phyloP scores from a whole-genome alignment of 2,329 filamentous ascomycete genomes.

The Akanthomyces uredinophilus region DNA sequence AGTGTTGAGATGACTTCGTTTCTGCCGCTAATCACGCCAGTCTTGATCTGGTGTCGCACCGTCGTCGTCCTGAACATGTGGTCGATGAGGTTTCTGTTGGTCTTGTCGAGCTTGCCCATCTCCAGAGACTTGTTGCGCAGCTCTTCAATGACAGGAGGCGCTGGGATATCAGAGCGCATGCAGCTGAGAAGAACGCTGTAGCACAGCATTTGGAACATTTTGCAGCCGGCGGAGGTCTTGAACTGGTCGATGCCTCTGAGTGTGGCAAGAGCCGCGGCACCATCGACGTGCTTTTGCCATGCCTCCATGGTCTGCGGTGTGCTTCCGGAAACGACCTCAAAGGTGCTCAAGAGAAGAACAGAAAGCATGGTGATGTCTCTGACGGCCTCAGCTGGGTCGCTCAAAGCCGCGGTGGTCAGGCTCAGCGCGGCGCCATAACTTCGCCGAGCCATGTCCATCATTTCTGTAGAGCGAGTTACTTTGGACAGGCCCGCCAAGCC shows the following conservation, averaged over 20 bases:
- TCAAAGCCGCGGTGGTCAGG: slow-evolving; percentile 46
- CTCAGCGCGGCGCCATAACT: slow-evolving; percentile 47
- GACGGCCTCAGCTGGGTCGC: slow-evolving; percentile 36
- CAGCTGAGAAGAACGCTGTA: slow-evolving; percentile 48
- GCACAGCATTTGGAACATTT: slow-evolving; percentile 51
- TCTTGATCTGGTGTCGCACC: slow-evolving; percentile 42
- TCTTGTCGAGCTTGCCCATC: slow-evolving; percentile 31
- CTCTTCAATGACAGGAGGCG: slow-evolving; percentile 43
- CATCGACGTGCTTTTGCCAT: slow-evolving; percentile 50
- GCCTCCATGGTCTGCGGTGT: slow-evolving; percentile 42
- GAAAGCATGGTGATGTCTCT: slow-evolving; percentile 49
- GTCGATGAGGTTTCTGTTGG: slow-evolving; percentile 38
- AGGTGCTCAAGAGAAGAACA: slow-evolving; percentile 51
- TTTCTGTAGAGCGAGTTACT: slow-evolving; percentile 35
- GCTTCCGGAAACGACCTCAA: slow-evolving; percentile 47
- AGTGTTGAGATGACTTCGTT: slow-evolving; percentile 33
- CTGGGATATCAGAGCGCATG: slow-evolving; percentile 42
- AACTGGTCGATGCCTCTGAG: slow-evolving; percentile 46
- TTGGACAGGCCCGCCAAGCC: slow-evolving; percentile 48
- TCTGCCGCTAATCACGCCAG: slow-evolving; percentile 30
- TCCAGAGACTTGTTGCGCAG: slow-evolving; percentile 39
- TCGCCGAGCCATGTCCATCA: slow-evolving; percentile 43
- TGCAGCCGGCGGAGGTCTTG: slow-evolving; percentile 37
- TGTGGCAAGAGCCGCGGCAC: slow-evolving; percentile 45
- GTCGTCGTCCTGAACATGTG: slow-evolving; percentile 42